Evolutionary conservation across 805 yeast species (phyloP).

Genomic region (Debaryomyces maramus): DNA sequence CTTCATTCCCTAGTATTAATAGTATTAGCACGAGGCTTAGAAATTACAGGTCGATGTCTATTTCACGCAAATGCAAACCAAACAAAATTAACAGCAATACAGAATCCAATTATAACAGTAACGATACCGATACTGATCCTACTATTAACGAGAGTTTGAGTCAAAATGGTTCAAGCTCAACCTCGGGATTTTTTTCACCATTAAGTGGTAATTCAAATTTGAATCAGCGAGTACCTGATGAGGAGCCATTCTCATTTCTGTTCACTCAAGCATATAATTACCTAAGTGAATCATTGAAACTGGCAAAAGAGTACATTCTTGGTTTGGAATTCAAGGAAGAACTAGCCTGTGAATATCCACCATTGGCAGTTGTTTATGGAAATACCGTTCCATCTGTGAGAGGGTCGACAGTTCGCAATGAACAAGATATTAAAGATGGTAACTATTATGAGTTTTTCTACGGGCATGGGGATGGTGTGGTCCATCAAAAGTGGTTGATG

Average conservation of each 20-base stretch:
- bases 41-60: conserved; percentile 23
- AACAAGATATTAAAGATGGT: conserved; percentile 66
- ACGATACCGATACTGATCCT: not conserved
- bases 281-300: conserved; percentile 56
- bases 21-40: conserved; percentile 28
- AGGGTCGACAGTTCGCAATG: conserved; percentile 66
- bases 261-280: conserved; percentile 66
- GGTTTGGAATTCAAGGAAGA: conserved; percentile 55
- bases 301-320: conserved; percentile 57
- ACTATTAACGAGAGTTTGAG: not conserved
- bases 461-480: conserved; percentile 94
- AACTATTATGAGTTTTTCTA: conserved; percentile 74
- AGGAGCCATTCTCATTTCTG: conserved; percentile 23
- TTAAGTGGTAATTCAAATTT: too few species aligned
- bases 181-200: not conserved
- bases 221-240: conserved; percentile 9
- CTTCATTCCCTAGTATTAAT: conserved; percentile 23
- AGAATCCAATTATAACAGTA: not conserved
- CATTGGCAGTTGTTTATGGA: conserved; percentile 80
- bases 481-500: conserved; percentile 77
- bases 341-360: conserved; percentile 63
- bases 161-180: not conserved
- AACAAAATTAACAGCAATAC: not conserved
- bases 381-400: conserved; percentile 81
- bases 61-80: conserved; percentile 10